Conservation (phyloP, 83 land plant genomes). For the Diphasiastrum complanatum region DNA sequence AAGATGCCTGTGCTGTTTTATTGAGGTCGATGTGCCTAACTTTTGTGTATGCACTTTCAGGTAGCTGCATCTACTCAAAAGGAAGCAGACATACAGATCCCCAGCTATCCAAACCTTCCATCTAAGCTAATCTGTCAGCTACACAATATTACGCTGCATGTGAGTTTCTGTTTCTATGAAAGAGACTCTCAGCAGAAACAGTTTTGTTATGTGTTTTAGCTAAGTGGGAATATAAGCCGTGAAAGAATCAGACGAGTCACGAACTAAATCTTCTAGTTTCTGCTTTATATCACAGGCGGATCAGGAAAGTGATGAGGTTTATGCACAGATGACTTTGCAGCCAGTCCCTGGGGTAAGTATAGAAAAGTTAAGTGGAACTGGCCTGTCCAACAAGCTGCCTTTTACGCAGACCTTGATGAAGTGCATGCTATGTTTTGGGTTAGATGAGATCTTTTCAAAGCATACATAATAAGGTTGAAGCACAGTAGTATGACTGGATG, state of each 20-base stretch:
- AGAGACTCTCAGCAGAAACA: not conserved
- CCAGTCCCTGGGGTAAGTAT: constrained; percentile 46
- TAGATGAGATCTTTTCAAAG: no score
- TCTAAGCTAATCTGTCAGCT: constrained; percentile 54
- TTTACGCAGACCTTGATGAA: no score
- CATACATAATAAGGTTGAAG: no score
- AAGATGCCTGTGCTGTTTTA: no score
- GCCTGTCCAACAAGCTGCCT: no score
- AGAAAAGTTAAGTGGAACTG: no score
- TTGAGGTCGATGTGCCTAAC: no score
- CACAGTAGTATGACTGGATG: no score
- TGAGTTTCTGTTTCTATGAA: constrained; percentile 17
- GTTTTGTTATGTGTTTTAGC: not conserved
- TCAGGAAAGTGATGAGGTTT: constrained; percentile 61
- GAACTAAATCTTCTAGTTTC: not conserved
- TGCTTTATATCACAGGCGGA: constrained; percentile 41
- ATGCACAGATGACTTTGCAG: constrained; percentile 43
- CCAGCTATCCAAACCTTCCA: constrained; percentile 35
- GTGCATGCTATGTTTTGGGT: no score
- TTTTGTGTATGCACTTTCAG: no score
- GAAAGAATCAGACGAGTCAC: no score
- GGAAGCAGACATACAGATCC: constrained; percentile 15
- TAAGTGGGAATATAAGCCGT: no score
- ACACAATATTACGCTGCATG: constrained; percentile 47
- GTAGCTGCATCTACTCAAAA: constrained; percentile 14